Evolutionary conservation across 2,329 filamentous ascomycete genomes (phyloP).

Genomic region (Aureobasidium sp.): DNA sequence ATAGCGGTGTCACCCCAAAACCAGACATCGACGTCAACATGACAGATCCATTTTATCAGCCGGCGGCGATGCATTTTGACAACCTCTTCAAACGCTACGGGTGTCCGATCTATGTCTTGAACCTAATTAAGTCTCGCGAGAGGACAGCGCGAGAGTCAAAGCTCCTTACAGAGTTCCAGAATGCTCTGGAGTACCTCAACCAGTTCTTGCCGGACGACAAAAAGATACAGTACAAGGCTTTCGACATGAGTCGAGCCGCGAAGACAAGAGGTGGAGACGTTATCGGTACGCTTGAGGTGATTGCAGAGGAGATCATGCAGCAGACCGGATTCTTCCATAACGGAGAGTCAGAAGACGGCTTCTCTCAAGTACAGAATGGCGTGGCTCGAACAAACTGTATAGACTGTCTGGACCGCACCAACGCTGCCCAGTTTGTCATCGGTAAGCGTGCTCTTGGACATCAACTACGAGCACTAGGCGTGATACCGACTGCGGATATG

Average conservation of each 20-base stretch:
- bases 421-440: slow-evolving; percentile 96
- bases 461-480: slow-evolving; percentile 83
- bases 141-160: slow-evolving; percentile 87
- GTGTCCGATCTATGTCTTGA: slow-evolving; percentile 81
- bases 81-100: slow-evolving; percentile 91
- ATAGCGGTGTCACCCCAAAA: slow-evolving; percentile 88
- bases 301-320: slow-evolving; percentile 77
- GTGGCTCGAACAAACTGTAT: slow-evolving; percentile 96
- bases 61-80: slow-evolving; percentile 90
- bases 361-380: slow-evolving; percentile 73
- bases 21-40: slow-evolving; percentile 92
- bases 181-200: slow-evolving; percentile 84
- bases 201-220: slow-evolving; percentile 79
- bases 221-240: slow-evolving; percentile 88
- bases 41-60: slow-evolving; percentile 92
- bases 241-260: slow-evolving; percentile 95
- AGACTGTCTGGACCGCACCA: slow-evolving; percentile 93
- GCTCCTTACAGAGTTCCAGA: slow-evolving; percentile 75
- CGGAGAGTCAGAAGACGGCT: slow-evolving; percentile 60
- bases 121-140: slow-evolving; percentile 79
- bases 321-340: slow-evolving; percentile 94
- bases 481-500: slow-evolving; percentile 69
- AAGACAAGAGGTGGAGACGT: slow-evolving; percentile 90
- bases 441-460: slow-evolving; percentile 88
- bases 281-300: slow-evolving; percentile 80